Base-by-base conservation (phyloP, 768 basidiomycete genomes). In the Termitomyces sp. region DNA sequence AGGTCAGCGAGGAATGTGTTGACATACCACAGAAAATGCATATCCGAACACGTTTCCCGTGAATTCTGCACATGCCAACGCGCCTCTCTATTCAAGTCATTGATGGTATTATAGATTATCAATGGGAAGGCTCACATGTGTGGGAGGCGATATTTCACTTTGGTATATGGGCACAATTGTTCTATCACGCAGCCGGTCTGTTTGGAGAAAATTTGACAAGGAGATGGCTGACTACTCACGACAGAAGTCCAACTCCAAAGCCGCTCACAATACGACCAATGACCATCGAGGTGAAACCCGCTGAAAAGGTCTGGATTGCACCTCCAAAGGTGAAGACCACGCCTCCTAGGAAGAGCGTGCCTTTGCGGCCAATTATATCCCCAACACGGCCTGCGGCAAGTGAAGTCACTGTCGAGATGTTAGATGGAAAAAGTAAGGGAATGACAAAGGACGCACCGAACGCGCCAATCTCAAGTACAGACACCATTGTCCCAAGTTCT, bases 161-260 rank as follows among this genome's bases (percentile, higher is more conserved):
- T 94, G 89, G 66, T 91, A 92, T 54, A 91, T 90, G 7, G 90
- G 91, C 23, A 92, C 89, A 56, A 91, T 91, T 35, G 90, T 91
- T 41, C 90, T 91, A 50, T 13, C 12, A 15, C 31, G 25, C 29
- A 15, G 13, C 12, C n/a, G 18, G 16, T 25, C 10, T 3, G 9
- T 20, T 23, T 5, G 15, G 25, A 2, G 25, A 18, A 13, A 22
- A 22, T 27, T 9, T 10, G 50, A 47, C 27, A 13, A 46, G 29
- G 20, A 48, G 20, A 31, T 18, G n/a, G 20, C 16, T 9, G n/a
- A 22, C 16, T 9, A 79, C 88, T 63, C 65, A 93, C 89, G 89
- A 91, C 51, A 96, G 71, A 57, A 96, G 76, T 7, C 94, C 94
- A 15, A 97, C 94, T 15, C 94, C 94, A 64, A 89, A 91, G 10